Conservation (phyloP, 495 filamentous ascomycete genomes). For the Lophiotrema nucula region DNA sequence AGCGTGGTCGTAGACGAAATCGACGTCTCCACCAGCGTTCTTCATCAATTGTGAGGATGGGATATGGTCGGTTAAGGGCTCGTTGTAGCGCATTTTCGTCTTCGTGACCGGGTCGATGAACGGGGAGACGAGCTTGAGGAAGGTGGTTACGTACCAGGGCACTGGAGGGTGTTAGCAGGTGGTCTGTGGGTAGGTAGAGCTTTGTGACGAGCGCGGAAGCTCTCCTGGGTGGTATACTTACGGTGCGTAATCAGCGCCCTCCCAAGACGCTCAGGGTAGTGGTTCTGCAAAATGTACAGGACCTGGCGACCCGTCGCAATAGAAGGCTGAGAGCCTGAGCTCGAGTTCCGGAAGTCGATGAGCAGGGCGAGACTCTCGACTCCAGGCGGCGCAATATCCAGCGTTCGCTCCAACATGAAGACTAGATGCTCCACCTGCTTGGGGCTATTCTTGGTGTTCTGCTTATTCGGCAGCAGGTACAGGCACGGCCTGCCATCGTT, state of each 20-base stretch:
- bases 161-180: conserved; percentile 52
- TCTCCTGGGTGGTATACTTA: conserved; percentile 49
- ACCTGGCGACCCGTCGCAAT: conserved; percentile 75
- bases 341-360: conserved; percentile 82
- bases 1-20: conserved; percentile 86
- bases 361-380: conserved; percentile 83
- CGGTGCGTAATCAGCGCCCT: conserved; percentile 82
- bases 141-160: conserved; percentile 81
- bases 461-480: conserved; percentile 81
- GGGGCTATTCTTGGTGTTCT: conserved; percentile 88
- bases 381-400: conserved; percentile 81
- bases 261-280: conserved; percentile 93
- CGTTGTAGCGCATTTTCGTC: conserved; percentile 93
- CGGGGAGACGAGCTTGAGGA: conserved; percentile 92
- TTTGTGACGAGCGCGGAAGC: neutral
- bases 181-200: neutral
- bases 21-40: conserved; percentile 60
- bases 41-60: conserved; percentile 76
- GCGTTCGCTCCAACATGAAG: conserved; percentile 86
- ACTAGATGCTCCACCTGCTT: conserved; percentile 92
- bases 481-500: conserved; percentile 78
- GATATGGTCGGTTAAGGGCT: conserved; percentile 74
- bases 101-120: conserved; percentile 93
- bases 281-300: conserved; percentile 83
- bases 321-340: conserved; percentile 71